Evolutionary conservation across 805 yeast species (phyloP).

Genomic region (Starmerella apis): DNA sequence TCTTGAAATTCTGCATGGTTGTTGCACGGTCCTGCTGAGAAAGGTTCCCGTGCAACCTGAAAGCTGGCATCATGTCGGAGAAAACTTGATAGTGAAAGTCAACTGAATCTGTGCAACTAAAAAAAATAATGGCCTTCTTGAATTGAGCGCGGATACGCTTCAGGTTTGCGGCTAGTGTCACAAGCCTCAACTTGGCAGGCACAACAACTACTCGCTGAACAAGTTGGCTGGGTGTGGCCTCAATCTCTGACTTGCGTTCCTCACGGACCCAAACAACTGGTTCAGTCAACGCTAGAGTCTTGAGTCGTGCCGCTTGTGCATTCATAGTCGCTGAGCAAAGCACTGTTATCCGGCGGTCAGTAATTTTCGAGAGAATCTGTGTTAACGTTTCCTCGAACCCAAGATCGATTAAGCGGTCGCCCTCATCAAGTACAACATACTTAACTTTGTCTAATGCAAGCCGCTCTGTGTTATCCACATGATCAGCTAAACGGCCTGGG

Average conservation of each 20-base stretch:
- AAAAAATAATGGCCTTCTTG: constrained; percentile 52
- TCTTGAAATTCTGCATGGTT: constrained; percentile 41
- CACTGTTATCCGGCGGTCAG: constrained; percentile 60
- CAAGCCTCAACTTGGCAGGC: constrained; percentile 86
- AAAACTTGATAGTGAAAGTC: constrained; percentile 79
- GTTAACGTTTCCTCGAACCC: constrained; percentile 93
- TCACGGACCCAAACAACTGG: constrained; percentile 55
- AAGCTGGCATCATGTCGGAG: constrained; percentile 41
- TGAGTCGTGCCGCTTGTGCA: constrained; percentile 66
- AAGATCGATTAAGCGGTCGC: constrained; percentile 87
- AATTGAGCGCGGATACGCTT: constrained; percentile 35
- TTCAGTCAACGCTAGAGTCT: constrained; percentile 60
- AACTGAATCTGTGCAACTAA: constrained; percentile 94
- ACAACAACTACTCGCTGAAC: constrained; percentile 69
- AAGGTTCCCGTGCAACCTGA: constrained; percentile 82
- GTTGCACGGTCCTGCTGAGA: constrained; percentile 73
- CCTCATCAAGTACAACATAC: constrained; percentile 91
- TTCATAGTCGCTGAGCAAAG: constrained; percentile 93
- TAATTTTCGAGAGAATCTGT: constrained; percentile 55
- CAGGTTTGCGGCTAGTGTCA: constrained; percentile 60
- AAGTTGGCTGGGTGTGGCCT: constrained; percentile 80
- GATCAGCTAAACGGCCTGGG: constrained; percentile 93
- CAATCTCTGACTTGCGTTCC: constrained; percentile 23
- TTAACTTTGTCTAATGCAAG: constrained; percentile 64
- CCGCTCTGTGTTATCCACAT: constrained; percentile 75